phyloP scores from a whole-genome alignment of 768 basidiomycete genomes.

The Termitomyces titanicus region DNA sequence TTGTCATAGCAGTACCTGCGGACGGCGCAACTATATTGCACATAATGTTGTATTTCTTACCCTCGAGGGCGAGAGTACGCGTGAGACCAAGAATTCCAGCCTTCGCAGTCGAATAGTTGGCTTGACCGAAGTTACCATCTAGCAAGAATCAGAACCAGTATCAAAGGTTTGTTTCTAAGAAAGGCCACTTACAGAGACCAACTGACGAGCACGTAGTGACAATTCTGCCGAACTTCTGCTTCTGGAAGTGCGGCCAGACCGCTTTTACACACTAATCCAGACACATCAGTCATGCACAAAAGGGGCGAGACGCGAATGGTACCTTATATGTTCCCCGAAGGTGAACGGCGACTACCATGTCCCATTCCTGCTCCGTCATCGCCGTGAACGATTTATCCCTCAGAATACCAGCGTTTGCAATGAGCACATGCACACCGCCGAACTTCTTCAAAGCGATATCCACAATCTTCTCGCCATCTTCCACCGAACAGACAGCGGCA shows the following conservation, averaged over 20 bases:
- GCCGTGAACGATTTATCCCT: slow-evolving; percentile 90
- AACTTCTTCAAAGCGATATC: slow-evolving; percentile 85
- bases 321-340: slow-evolving; percentile 90
- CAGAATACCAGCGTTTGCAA: slow-evolving; percentile 92
- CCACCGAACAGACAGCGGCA: slow-evolving; percentile 80
- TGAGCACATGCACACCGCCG: slow-evolving; percentile 80
- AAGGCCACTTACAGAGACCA: slow-evolving; percentile 74
- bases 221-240: slow-evolving; percentile 95
- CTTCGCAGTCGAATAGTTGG: slow-evolving; percentile 94
- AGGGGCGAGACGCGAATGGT: background rate
- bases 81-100: slow-evolving; percentile 89
- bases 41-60: slow-evolving; percentile 85
- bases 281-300: background rate
- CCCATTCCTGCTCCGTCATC: slow-evolving; percentile 94
- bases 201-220: slow-evolving; percentile 92
- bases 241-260: slow-evolving; percentile 94
- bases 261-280: slow-evolving; percentile 76
- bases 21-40: slow-evolving; percentile 86
- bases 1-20: slow-evolving; percentile 91
- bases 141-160: background rate
- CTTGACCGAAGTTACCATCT: slow-evolving; percentile 97
- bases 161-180: too few relatives aligned
- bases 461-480: slow-evolving; percentile 89
- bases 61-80: slow-evolving; percentile 88
- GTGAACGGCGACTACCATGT: slow-evolving; percentile 85